phyloP scores from a whole-genome alignment of 75 land plant genomes.

The Sequoia sempervirens region DNA sequence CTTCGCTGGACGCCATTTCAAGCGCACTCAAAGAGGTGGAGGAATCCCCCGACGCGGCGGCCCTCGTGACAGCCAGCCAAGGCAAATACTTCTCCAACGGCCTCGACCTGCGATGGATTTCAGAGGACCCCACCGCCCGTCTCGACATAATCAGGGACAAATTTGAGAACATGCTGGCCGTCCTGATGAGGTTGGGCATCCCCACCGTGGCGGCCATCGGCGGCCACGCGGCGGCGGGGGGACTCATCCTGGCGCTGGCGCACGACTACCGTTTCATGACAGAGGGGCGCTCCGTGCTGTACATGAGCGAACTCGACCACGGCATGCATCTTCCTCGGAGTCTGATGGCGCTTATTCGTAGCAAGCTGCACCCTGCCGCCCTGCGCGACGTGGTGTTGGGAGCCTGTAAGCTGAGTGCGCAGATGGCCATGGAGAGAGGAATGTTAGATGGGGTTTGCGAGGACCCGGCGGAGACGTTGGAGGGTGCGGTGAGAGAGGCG shows the following conservation, averaged over 20 bases:
- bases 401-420: conserved; percentile 20
- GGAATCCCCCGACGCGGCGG: conserved; percentile 6
- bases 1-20: conserved; percentile 17
- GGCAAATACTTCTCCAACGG: conserved; percentile 49
- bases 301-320: conserved; percentile 41
- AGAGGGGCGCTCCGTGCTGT: conserved; percentile 26
- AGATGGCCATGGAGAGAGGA: conserved; percentile 13
- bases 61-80: conserved; percentile 40
- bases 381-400: conserved; percentile 26
- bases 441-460: conserved; percentile 21
- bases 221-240: conserved; percentile 47
- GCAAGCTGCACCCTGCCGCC: conserved; percentile 27
- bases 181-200: conserved; percentile 21
- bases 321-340: conserved; percentile 19
- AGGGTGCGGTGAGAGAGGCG: conserved; percentile 29
- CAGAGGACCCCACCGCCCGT: background rate
- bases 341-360: conserved; percentile 15
- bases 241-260: conserved; percentile 40
- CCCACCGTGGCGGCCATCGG: conserved; percentile 43
- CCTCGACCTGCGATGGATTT: conserved; percentile 28
- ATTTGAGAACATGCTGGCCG: conserved; percentile 19
- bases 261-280: conserved; percentile 48
- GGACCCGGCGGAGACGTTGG: conserved; percentile 20
- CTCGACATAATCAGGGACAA: background rate
- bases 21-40: conserved; percentile 6